Evolutionary conservation across 768 basidiomycete genomes (phyloP).

Genomic region (Mycena leptocephala): DNA sequence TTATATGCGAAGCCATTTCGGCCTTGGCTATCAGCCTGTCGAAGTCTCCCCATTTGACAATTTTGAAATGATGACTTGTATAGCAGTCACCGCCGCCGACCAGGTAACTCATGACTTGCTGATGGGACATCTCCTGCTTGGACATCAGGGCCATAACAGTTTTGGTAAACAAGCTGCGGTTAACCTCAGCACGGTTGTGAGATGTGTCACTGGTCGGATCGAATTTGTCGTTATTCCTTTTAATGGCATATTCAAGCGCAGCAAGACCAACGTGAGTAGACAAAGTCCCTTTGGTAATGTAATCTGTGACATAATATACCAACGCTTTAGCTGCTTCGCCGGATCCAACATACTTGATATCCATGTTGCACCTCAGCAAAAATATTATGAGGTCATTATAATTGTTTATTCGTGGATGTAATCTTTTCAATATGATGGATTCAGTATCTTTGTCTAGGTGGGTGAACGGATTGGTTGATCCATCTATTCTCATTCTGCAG

Average conservation of each 20-base stretch:
- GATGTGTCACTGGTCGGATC: too few species aligned
- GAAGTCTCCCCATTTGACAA: background rate
- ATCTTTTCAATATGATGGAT: constrained; percentile 14
- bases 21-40: background rate
- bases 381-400: constrained; percentile 33
- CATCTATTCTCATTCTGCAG: constrained; percentile 7
- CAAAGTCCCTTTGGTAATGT: constrained; percentile 49
- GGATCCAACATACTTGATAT: constrained; percentile 49
- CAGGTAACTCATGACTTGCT: constrained; percentile 24
- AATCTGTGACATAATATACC: constrained; percentile 53
- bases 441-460: constrained; percentile 16
- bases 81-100: constrained; percentile 6
- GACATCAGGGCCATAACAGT: constrained; percentile 19
- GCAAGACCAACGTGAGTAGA: constrained; percentile 34
- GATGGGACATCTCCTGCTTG: constrained; percentile 17
- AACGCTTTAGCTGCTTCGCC: constrained; percentile 47
- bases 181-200: background rate
- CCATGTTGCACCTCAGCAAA: constrained; percentile 45
- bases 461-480: background rate
- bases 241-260: constrained; percentile 32
- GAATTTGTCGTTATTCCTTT: background rate
- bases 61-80: background rate
- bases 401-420: constrained; percentile 32
- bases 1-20: background rate
- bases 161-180: constrained; percentile 8